Conservation (phyloP, 202 grass and related monocot genomes). For the Carex arenaria region DNA sequence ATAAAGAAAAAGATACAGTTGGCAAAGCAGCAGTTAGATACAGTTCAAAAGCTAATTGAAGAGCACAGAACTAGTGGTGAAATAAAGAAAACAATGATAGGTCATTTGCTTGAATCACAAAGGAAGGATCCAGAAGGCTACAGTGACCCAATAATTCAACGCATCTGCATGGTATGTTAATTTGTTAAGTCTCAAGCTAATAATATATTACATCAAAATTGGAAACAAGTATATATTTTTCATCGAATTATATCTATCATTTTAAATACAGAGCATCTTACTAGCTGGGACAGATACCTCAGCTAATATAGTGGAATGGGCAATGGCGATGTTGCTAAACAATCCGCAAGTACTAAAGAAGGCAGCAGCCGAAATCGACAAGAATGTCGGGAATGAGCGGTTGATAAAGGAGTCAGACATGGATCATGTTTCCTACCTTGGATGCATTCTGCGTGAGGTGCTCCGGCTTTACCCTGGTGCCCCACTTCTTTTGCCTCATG, state of each 20-base stretch:
- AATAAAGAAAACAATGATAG: constrained; percentile 13
- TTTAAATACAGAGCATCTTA: not conserved
- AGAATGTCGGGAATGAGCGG: not conserved
- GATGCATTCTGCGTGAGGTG: constrained; percentile 44
- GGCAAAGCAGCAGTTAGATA: not conserved
- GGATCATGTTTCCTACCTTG: constrained; percentile 30
- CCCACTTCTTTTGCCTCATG: constrained; percentile 45
- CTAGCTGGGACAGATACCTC: constrained; percentile 42
- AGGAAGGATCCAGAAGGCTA: constrained; percentile 31
- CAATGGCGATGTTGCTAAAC: constrained; percentile 36
- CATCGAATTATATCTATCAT: not conserved
- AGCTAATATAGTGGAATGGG: constrained; percentile 39
- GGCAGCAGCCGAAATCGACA: constrained; percentile 31
- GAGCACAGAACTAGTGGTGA: not conserved
- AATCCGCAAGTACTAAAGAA: constrained; percentile 31
- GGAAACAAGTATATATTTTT: not conserved
- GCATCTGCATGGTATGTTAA: constrained; percentile 8
- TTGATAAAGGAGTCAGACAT: constrained; percentile 46
- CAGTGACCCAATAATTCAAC: constrained; percentile 45
- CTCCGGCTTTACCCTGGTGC: constrained; percentile 38
- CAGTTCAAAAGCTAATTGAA: constrained; percentile 28
- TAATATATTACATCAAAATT: not conserved
- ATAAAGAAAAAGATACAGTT: constrained; percentile 7
- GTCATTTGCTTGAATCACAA: constrained; percentile 36
- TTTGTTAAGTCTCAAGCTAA: not conserved